Evolutionary conservation across 768 basidiomycete species (phyloP), one percentile per base, ranked within the genome.

Genomic region (Tylopilus sp.): DNA sequence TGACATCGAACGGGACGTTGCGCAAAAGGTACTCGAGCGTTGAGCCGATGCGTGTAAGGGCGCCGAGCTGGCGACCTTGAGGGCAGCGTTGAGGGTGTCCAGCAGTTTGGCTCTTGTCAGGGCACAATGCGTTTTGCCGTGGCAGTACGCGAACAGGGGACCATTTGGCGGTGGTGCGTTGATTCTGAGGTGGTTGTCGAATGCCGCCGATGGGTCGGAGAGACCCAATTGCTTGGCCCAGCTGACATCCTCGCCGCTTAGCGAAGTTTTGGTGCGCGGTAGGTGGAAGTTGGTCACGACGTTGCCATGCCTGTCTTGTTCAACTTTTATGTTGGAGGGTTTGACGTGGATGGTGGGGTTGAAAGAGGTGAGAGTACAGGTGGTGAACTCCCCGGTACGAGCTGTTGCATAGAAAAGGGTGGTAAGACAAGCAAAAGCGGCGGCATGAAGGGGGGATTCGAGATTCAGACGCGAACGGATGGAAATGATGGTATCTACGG

Each of bases 401-500:
- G 26, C 36, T 2, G 24, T 46, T 11, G 31, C 9, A 12, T 24
- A 33, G 16, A 46, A 46, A 3, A 10, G 8, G 3, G 36, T 48
- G 25, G 36, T 48, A 4, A 48, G 46, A 12, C 46, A 48, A 4
- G 51, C n/a, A 6, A 52, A 52, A 1, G 26, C 22, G 3, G 52
- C 26, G 3, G 56, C 45, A 31, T 54, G 21, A 0, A 54, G 33
- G 1, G 48, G 52, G 12, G 17, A 9, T 6, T 36, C 12, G 0
- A 52, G 26, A 16, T 48, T 4, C 0, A 58, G 36, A 0, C 45
- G 46, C 0, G 6, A 8, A 1, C 26, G 44, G 29, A 63, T 51
- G 7, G 3, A 1, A 2, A 9, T 10, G 1, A 68, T 53, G 43
- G 22, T 44, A 3, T 50, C 28, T 0, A 64, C 28, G 0, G 66